Evolutionary conservation across 805 yeast genomes (phyloP).

Genomic region (Zygoascus biomembranicola): DNA sequence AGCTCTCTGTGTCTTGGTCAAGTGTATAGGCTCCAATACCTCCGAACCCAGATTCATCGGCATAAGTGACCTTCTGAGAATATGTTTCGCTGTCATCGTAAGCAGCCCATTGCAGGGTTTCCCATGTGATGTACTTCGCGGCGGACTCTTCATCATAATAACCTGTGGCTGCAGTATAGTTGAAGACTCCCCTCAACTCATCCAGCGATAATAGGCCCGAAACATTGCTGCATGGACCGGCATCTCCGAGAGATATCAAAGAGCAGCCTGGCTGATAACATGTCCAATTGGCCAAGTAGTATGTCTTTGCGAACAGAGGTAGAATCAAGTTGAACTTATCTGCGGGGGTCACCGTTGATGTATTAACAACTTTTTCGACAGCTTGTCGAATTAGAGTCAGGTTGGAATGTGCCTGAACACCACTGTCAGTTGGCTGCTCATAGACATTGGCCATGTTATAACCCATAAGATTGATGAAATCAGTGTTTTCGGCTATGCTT

Average conservation of each 20-base stretch:
- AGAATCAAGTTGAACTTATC: background rate
- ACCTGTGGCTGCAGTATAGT: background rate
- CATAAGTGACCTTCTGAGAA: background rate
- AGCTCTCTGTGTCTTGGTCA: background rate
- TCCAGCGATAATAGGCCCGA: background rate
- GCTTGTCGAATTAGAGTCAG: background rate
- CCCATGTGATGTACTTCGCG: background rate
- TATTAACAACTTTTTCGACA: background rate
- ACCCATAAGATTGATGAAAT: background rate
- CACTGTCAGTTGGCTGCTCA: background rate
- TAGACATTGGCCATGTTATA: background rate
- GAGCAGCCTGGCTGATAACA: background rate
- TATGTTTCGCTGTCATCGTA: background rate
- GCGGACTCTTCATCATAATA: background rate
- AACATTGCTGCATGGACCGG: background rate
- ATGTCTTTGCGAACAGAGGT: background rate
- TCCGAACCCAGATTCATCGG: background rate
- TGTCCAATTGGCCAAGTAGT: background rate
- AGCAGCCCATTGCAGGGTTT: background rate
- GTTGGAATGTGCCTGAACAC: background rate
- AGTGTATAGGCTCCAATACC: background rate
- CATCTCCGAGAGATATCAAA: background rate
- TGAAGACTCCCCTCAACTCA: background rate
- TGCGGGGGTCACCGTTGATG: background rate
- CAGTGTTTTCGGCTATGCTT: background rate